These are phyloP conservation scores for Suillus spraguei DNA, from an alignment of 768 basidiomycete species.

Conservation along the genomic window DNA sequence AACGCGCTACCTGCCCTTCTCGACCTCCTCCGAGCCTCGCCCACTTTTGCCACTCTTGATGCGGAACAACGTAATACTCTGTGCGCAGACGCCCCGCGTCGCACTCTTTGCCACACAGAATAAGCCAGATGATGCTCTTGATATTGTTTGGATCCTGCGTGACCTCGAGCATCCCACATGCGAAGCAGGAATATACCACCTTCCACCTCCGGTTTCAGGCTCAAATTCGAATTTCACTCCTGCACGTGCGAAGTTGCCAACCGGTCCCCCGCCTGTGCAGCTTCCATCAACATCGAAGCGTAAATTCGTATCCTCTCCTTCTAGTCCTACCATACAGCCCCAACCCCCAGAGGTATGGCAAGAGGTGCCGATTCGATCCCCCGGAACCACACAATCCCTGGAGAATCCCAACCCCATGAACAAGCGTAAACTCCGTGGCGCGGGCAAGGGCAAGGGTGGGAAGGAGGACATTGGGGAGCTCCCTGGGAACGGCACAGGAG, in stretches of 20 bases:
- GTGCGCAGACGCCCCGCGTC: slow-evolving; percentile 57
- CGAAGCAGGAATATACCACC: slow-evolving; percentile 30
- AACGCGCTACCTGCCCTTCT: slow-evolving; percentile 52
- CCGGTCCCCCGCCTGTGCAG: slow-evolving; percentile 41
- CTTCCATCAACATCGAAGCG: slow-evolving; percentile 40
- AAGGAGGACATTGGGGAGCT: slow-evolving; percentile 53
- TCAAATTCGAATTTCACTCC: slow-evolving; percentile 9
- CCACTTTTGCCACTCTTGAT: slow-evolving; percentile 51
- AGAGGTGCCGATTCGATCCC: slow-evolving; percentile 43
- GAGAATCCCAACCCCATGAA: slow-evolving; percentile 60
- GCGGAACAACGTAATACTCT: slow-evolving; percentile 49
- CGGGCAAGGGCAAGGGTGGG: slow-evolving; percentile 48
- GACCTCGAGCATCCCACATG: slow-evolving; percentile 55
- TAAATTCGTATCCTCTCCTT: slow-evolving; percentile 25
- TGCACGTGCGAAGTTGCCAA: slow-evolving; percentile 28
- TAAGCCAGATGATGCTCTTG: slow-evolving; percentile 61
- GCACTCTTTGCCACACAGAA: slow-evolving; percentile 57
- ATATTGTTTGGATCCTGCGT: slow-evolving; percentile 63
- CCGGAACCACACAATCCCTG: slow-evolving; percentile 37
- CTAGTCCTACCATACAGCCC: slow-evolving; percentile 31
- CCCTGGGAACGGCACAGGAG: not conserved
- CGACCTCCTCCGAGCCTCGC: slow-evolving; percentile 55
- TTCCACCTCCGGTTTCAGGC: slow-evolving; percentile 14
- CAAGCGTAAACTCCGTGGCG: slow-evolving; percentile 38
- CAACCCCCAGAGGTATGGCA: slow-evolving; percentile 49